A percentile compares a stretch with the other conserved stretches of the same genome.
Evolutionary conservation across 306 rosid species (phyloP).

Genomic region (Vigna angularis): DNA sequence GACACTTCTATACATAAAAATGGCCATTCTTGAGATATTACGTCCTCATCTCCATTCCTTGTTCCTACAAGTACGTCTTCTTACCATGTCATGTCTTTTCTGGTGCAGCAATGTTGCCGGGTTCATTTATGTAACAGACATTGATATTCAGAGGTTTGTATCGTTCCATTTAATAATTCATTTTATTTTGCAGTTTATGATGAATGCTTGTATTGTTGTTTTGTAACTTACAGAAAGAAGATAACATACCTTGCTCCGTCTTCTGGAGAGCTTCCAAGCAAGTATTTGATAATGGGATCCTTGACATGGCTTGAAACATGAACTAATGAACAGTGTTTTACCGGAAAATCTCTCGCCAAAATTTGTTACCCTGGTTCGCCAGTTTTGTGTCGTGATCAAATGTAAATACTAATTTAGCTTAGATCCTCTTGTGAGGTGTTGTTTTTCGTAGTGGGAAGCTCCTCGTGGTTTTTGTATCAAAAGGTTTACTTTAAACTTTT

Average conservation of each 20-base stretch:
- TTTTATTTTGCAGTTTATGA: conserved; percentile 8
- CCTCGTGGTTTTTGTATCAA: neutral
- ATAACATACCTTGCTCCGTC: conserved; percentile 87
- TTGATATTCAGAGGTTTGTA: conserved; percentile 87
- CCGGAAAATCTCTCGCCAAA: neutral
- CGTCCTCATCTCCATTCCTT: neutral
- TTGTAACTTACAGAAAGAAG: conserved; percentile 74
- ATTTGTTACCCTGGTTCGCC: neutral
- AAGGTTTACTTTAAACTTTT: too few relatives aligned
- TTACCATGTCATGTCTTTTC: conserved; percentile 35
- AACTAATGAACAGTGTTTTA: conserved; percentile 41
- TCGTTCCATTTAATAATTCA: conserved; percentile 1
- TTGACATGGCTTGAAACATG: conserved; percentile 90
- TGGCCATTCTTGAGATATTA: conserved; percentile 1
- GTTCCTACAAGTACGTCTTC: neutral
- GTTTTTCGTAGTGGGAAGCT: neutral
- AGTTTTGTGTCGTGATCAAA: conserved; percentile 17
- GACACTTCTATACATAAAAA: neutral
- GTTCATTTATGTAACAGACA: conserved; percentile 79
- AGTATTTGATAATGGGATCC: conserved; percentile 76
- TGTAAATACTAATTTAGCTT: conserved; percentile 34
- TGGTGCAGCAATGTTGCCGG: conserved; percentile 90
- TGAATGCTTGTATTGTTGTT: conserved; percentile 37
- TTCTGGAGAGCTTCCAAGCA: conserved; percentile 92
- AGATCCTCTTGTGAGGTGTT: neutral